phyloP scores from a whole-genome alignment of 2,329 filamentous ascomycete genomes.

The Dactylellina drechsleri region DNA sequence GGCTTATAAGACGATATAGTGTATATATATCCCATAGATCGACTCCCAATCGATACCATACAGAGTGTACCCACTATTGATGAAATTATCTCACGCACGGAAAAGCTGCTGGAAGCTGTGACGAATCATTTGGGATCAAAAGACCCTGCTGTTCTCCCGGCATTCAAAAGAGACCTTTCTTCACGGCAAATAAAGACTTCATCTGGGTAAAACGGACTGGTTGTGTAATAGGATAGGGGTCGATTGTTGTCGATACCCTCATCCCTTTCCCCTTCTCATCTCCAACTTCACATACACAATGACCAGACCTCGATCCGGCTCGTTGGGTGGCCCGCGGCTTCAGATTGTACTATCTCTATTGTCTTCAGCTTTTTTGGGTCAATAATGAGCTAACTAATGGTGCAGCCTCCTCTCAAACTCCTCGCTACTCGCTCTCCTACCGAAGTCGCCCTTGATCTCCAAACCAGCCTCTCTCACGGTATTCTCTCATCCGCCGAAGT shows the following conservation, averaged over 20 bases:
- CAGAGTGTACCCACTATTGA: not conserved
- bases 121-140: too few relatives aligned
- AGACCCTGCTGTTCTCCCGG: too few relatives aligned
- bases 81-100: not conserved
- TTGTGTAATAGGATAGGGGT: constrained; percentile 50
- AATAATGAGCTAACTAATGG: constrained; percentile 7
- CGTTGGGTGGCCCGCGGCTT: constrained; percentile 21
- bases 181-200: not conserved
- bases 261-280: constrained; percentile 26
- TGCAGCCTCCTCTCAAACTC: constrained; percentile 35
- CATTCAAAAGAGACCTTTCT: too few relatives aligned
- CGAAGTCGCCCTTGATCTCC: constrained; percentile 47
- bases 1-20: too few relatives aligned
- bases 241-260: constrained; percentile 52
- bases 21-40: too few relatives aligned
- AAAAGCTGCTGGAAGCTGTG: not conserved
- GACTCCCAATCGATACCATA: not conserved
- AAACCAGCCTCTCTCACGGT: constrained; percentile 79
- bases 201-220: constrained; percentile 17
- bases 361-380: not conserved
- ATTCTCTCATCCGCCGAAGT: constrained; percentile 80
- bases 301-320: constrained; percentile 42
- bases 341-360: constrained; percentile 21
- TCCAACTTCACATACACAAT: constrained; percentile 8
- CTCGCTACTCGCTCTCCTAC: constrained; percentile 45